Conservation (phyloP, 163 green algal genomes). For the Chlorella variabilis region DNA sequence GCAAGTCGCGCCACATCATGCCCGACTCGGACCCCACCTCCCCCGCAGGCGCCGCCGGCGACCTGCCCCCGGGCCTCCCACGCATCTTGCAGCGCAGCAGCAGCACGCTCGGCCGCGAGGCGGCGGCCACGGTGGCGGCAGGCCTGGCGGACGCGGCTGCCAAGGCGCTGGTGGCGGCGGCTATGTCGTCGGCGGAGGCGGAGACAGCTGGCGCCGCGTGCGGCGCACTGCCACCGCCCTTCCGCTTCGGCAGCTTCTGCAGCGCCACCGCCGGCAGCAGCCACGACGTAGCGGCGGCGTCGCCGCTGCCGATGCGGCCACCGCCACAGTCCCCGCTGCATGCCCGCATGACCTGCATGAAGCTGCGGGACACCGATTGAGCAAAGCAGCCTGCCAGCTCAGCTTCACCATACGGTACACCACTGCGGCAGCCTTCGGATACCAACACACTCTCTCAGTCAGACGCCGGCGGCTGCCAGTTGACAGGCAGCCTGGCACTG, state of each 20-base stretch:
- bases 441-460: neutral
- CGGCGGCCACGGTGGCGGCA: neutral
- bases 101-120: conserved; percentile 3
- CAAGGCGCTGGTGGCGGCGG: neutral
- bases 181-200: neutral
- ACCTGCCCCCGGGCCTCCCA: neutral
- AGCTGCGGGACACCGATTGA: conserved; percentile 22
- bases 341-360: conserved; percentile 31
- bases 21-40: neutral
- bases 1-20: conserved; percentile 26
- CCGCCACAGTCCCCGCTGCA: conserved; percentile 13
- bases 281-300: neutral
- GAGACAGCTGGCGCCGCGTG: neutral
- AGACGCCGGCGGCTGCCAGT: no score
- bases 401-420: no score
- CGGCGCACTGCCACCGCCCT: neutral
- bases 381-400: no score
- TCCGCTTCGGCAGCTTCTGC: neutral
- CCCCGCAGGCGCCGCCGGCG: neutral
- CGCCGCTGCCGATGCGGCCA: neutral
- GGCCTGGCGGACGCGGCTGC: neutral
- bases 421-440: neutral
- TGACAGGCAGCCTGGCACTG: neutral
- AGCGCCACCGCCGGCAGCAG: no score
- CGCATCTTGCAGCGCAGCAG: neutral